Conservation (phyloP, 2,329 filamentous ascomycete genomes). For the Dactylellina sp. region DNA sequence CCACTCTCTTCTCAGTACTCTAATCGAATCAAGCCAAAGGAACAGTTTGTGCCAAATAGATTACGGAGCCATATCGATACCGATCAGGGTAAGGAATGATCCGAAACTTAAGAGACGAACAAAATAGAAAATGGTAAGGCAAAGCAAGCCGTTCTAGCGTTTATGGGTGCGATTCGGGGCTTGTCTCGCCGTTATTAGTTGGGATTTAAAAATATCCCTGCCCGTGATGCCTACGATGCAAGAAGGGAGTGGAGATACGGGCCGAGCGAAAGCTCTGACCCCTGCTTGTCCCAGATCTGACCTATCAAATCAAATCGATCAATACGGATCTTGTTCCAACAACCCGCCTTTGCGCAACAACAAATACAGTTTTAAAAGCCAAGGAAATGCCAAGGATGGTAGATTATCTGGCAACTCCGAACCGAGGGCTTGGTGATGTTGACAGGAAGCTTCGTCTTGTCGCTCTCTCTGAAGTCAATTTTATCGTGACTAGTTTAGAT, state of each 20-base stretch:
- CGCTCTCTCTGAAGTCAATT: neutral
- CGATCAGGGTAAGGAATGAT: too few species aligned
- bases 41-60: too few species aligned
- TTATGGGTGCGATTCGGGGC: neutral
- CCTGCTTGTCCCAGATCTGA: conserved; percentile 13
- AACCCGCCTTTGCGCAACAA: conserved; percentile 38
- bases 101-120: neutral
- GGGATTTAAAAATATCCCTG: conserved; percentile 5
- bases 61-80: too few species aligned
- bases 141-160: neutral
- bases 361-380: conserved; percentile 8
- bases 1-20: too few species aligned
- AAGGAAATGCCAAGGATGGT: neutral
- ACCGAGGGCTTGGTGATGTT: conserved; percentile 46
- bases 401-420: conserved; percentile 3
- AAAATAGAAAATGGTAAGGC: neutral
- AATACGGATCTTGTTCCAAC: conserved; percentile 51
- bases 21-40: too few species aligned
- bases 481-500: too few species aligned
- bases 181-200: neutral
- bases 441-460: conserved; percentile 18
- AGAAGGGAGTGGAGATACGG: conserved; percentile 50
- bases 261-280: conserved; percentile 29
- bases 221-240: neutral
- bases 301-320: conserved; percentile 40